A percentile compares a stretch with the other conserved stretches of the same genome.
Conservation (phyloP, 129 eudicot species). For the Artemisia tridentata region DNA sequence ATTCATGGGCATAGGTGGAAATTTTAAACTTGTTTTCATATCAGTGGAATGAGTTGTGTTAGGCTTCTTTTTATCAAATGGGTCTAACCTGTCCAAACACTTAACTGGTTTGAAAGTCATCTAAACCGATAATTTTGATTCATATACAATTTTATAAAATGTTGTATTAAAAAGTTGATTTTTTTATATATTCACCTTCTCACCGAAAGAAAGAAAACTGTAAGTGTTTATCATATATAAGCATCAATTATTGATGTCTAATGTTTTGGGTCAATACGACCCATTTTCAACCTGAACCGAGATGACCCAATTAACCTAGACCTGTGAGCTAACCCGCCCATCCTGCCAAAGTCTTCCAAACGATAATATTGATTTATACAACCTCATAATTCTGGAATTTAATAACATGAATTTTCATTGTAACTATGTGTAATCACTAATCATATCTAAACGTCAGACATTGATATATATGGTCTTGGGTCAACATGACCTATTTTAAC, state of each 20-base stretch:
- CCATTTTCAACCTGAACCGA: neutral
- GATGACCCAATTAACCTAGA: neutral
- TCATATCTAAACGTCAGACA: neutral
- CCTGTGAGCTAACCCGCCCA: neutral
- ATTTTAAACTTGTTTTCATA: neutral
- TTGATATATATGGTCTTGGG: neutral
- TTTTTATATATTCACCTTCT: too few species aligned
- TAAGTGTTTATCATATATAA: neutral
- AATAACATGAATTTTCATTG: neutral
- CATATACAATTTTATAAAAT: too few species aligned
- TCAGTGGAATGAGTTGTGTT: neutral
- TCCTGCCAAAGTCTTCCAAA: neutral
- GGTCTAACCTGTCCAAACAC: neutral
- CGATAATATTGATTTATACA: too few species aligned
- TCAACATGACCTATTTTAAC: slow-evolving; percentile 8
- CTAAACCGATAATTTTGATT: too few species aligned
- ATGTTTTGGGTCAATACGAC: slow-evolving; percentile 1
- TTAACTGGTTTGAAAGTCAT: neutral
- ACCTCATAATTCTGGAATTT: too few species aligned
- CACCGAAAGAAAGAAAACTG: too few species aligned
- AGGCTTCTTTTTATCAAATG: neutral
- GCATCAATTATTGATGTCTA: neutral
- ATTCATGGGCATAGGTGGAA: neutral
- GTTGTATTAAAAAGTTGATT: too few species aligned
- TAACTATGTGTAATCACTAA: neutral